Evolutionary conservation across 164 flowering plant species (phyloP), one percentile per base, ranked within the genome.

Genomic region (Cinnamomum micranthum): DNA sequence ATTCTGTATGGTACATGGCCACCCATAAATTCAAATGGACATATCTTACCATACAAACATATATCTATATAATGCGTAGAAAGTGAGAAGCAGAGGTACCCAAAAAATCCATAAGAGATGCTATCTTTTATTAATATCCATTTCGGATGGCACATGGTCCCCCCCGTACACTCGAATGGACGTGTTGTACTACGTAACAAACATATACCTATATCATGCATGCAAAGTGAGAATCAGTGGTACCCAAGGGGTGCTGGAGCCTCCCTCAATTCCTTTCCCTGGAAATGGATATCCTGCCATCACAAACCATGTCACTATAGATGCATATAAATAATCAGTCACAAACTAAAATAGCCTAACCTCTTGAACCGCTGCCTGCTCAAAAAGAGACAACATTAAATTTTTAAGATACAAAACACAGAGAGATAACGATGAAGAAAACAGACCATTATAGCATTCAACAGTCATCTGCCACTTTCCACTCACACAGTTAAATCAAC

Each of bases 231-330:
- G 15, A 64, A 55, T 77, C 77, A 91, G 72, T 85, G 98, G 80
- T 92, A 92, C 33, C 92, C 97, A 71, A 91, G 1, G 33, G 98
- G 98, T 73, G 97, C 97, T 62, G 98, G 88, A 74, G 97, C 87
- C 50, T 90, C 94, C 72, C 79, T 83, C 81, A 94, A 79, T 75
- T 94, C 87, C 84, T 87, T 94, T 50, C 95, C 95, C 77, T 87
- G 90, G 75, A 76, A 87, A 68, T 90, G 98, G 73, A 94, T 86
- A 75, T 94, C 98, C 98, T 92, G 93, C 80, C 65, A 80, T 20
- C 35, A 50, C 63, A 65, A 72, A 74, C 7, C 1, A 22, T 19
- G 47, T 50, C 27, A 69, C n/a, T 1, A 69, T 69, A 55, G 6
- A 55, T 55, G 60, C 60, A 55, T 11, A 55, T 55, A 55, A 55